Percentiles rank a stretch among this genome's conserved stretches.
Evolutionary conservation across 495 filamentous ascomycete genomes (phyloP).

Genomic region (Penicillium lividum): DNA sequence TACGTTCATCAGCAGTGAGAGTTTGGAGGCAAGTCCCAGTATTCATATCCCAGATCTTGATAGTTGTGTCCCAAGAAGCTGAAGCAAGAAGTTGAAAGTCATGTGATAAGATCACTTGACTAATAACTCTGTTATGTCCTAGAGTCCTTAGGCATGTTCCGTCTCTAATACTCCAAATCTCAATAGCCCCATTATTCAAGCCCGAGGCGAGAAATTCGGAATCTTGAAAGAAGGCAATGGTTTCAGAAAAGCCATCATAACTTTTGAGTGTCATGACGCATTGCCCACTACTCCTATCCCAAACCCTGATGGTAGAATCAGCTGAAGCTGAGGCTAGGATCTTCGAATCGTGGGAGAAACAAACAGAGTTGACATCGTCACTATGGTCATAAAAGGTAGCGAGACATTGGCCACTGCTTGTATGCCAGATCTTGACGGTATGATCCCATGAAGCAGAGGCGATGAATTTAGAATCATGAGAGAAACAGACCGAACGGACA

Average conservation of each 20-base stretch:
- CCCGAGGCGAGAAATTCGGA: neutral
- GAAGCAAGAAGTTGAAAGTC: neutral
- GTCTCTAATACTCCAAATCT: neutral
- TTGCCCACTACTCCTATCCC: neutral
- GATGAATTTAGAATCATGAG: neutral
- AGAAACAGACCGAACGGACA: neutral
- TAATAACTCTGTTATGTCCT: neutral
- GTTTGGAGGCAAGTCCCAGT: no score
- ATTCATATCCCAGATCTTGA: neutral
- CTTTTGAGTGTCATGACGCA: no score
- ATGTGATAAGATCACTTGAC: neutral
- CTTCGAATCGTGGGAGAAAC: neutral
- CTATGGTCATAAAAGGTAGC: neutral
- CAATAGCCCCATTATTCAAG: neutral
- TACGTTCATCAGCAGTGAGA: no score
- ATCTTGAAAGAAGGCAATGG: neutral
- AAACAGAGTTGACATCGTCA: neutral
- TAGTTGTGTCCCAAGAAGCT: neutral
- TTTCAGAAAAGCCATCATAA: neutral
- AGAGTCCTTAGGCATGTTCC: neutral
- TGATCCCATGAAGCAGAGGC: neutral
- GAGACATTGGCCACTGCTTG: neutral
- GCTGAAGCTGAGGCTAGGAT: slow-evolving; percentile 1
- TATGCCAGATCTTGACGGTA: neutral
- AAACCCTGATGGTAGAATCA: neutral